Evolutionary conservation across 306 rosid species (phyloP).

Genomic region (Acacia acuminata): DNA sequence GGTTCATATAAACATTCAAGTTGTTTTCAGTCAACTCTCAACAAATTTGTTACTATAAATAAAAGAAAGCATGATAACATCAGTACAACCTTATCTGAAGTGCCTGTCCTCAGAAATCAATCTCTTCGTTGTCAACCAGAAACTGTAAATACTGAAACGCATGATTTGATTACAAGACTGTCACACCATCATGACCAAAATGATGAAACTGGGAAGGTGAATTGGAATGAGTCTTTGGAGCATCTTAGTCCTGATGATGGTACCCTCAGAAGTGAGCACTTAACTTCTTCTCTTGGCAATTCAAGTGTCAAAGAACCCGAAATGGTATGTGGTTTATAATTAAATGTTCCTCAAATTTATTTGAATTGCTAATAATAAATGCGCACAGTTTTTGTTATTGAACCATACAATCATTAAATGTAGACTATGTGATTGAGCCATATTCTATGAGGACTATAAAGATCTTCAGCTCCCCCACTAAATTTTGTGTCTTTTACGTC

Average conservation of each 20-base stretch:
- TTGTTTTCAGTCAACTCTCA: slow-evolving; percentile 72
- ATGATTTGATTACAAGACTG: slow-evolving; percentile 40
- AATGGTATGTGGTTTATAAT: slow-evolving; percentile 51
- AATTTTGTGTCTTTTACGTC: background rate
- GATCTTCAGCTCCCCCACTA: background rate
- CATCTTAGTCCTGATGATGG: slow-evolving; percentile 44
- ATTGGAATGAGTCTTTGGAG: slow-evolving; percentile 48
- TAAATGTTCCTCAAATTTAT: slow-evolving; percentile 21
- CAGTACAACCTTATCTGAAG: slow-evolving; percentile 69
- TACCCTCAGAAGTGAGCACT: slow-evolving; percentile 37
- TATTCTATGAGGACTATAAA: background rate
- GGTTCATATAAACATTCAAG: slow-evolving; percentile 47
- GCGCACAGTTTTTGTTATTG: slow-evolving; percentile 17
- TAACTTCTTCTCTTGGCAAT: slow-evolving; percentile 45
- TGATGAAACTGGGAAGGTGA: slow-evolving; percentile 38
- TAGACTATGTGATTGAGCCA: background rate
- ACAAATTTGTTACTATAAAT: slow-evolving; percentile 64
- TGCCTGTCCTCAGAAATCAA: slow-evolving; percentile 79
- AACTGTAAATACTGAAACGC: slow-evolving; percentile 43
- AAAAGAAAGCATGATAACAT: slow-evolving; percentile 73
- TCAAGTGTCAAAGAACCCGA: slow-evolving; percentile 35
- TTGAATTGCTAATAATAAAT: slow-evolving; percentile 25
- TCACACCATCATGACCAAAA: slow-evolving; percentile 35
- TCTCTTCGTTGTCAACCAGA: slow-evolving; percentile 43
- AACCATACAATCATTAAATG: background rate